Conservation (phyloP, 2,329 filamentous ascomycete genomes). For the Aspergillus fructus region DNA sequence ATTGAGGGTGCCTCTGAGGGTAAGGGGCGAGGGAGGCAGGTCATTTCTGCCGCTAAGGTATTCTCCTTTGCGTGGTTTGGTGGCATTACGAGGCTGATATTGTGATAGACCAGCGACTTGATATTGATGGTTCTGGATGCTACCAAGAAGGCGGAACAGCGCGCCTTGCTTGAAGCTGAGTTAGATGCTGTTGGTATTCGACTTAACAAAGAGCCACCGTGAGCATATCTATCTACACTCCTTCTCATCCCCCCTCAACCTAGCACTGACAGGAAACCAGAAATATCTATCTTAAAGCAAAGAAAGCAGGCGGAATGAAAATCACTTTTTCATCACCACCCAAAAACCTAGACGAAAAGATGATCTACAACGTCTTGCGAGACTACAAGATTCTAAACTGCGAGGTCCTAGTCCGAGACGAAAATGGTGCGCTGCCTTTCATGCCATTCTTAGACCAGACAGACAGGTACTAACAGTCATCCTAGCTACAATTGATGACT, state of each 20-base stretch:
- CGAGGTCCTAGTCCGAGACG: constrained; percentile 92
- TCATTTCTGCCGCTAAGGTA: constrained; percentile 91
- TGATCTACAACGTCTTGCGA: constrained; percentile 94
- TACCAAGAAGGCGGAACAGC: constrained; percentile 92
- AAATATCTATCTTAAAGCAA: constrained; percentile 95
- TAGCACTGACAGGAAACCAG: constrained; percentile 43
- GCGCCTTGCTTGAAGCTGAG: constrained; percentile 84
- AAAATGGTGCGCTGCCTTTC: constrained; percentile 59
- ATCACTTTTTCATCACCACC: constrained; percentile 91
- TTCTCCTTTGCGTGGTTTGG: neutral
- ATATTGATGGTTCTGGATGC: constrained; percentile 97
- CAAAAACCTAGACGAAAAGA: constrained; percentile 92
- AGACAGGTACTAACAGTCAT: constrained; percentile 1
- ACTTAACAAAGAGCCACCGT: constrained; percentile 88
- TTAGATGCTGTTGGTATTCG: constrained; percentile 93
- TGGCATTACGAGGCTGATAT: neutral
- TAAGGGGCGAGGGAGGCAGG: constrained; percentile 91
- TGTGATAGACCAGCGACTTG: constrained; percentile 75
- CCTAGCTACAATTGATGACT: constrained; percentile 86
- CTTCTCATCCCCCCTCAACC: neutral
- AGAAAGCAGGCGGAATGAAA: constrained; percentile 97
- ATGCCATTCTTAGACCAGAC: neutral
- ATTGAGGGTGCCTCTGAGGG: constrained; percentile 96
- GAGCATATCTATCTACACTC: constrained; percentile 34
- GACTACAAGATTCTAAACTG: constrained; percentile 99